phyloP scores from a whole-genome alignment of 1,284 basidiomycete species.

The Ganoderma lingzhi region DNA sequence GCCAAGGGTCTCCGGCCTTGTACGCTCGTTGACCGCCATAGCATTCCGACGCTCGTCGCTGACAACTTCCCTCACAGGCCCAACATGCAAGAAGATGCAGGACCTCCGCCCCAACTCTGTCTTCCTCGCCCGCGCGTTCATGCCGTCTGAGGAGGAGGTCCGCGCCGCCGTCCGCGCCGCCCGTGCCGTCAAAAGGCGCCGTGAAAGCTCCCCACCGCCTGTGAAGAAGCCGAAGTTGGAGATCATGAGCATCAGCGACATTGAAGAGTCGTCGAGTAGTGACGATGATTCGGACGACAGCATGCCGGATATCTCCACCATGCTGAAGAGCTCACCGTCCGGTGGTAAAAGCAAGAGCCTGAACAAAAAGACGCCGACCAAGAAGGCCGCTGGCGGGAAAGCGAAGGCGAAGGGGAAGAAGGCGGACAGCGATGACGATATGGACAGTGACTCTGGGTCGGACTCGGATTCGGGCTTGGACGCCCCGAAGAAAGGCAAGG shows the following conservation, averaged over 20 bases:
- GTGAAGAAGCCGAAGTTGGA: constrained; percentile 29
- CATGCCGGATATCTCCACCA: constrained; percentile 51
- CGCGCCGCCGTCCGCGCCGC: constrained; percentile 35
- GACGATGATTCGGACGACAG: constrained; percentile 46
- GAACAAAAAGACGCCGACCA: constrained; percentile 6
- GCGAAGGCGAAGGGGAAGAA: background rate
- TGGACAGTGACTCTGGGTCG: constrained; percentile 1
- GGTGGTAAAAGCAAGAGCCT: constrained; percentile 2
- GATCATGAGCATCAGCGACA: constrained; percentile 27
- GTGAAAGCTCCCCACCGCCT: constrained; percentile 12
- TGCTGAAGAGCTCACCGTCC: constrained; percentile 35
- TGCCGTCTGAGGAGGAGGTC: constrained; percentile 51
- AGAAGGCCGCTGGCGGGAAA: constrained; percentile 5
- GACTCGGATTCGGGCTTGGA: constrained; percentile 6
- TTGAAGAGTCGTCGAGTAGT: constrained; percentile 37
- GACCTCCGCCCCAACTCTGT: constrained; percentile 55
- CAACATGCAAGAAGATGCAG: constrained; percentile 65
- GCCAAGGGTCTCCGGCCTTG: constrained; percentile 67
- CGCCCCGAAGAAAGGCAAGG: constrained; percentile 5
- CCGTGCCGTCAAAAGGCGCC: constrained; percentile 20
- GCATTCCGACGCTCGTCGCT: background rate
- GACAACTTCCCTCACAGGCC: constrained; percentile 47
- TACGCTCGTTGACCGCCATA: constrained; percentile 32
- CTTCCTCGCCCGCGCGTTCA: constrained; percentile 64
- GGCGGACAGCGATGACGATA: constrained; percentile 11